Evolutionary conservation across 108 stramenopile species (phyloP), one percentile per base, ranked within the genome.

Genomic region (Aureococcus anophagefferens): DNA sequence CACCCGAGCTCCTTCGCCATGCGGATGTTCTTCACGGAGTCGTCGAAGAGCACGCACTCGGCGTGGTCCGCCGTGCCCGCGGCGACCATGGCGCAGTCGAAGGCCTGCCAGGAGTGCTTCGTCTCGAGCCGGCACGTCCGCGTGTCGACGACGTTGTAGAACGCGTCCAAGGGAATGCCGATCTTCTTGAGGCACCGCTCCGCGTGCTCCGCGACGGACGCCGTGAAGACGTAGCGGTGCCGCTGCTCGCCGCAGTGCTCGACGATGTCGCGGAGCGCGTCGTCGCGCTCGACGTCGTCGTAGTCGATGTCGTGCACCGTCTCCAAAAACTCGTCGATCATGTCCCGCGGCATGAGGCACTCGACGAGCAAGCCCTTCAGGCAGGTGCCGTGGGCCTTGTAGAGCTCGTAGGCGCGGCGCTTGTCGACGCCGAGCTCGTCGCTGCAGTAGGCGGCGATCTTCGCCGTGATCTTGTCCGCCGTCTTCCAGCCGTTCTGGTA

Each of bases 401-500:
- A 89, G 21, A 89, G 62, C 46, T 85, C 63, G 68, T 89, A 87
- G 35, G 89, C 87, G 21, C 25, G 17, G 21, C 3, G 7, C 21
- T 28, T 11, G 51, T 16, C 25, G 21, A 59, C 51, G 51, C 51
- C 51, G 21, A 59, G 25, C 3, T 59, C 51, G 51, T 3, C 17
- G 21, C 1, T 11, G 21, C 3, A 25, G 51, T 59, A 59, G 7
- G 1, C 73, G 46, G 87, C 87, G 76, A 89, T 89, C 67, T 83
- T 85, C 63, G 67, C 68, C 0, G 86, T 87, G 21, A 89, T 64
- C 29, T 68, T 33, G 0, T 71, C 66, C 17, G 87, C 89, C 11
- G 83, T 72, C 45, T 83, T 76, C 89, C 89, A 89, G 29, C 67
- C 66, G 77, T 89, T 87, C 76, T 85, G 85, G 70, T 89, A 89